Percentiles rank a stretch among this genome's conserved stretches.
phyloP scores from a whole-genome alignment of 2,329 filamentous ascomycete species.

The Hypoxylon sp. region DNA sequence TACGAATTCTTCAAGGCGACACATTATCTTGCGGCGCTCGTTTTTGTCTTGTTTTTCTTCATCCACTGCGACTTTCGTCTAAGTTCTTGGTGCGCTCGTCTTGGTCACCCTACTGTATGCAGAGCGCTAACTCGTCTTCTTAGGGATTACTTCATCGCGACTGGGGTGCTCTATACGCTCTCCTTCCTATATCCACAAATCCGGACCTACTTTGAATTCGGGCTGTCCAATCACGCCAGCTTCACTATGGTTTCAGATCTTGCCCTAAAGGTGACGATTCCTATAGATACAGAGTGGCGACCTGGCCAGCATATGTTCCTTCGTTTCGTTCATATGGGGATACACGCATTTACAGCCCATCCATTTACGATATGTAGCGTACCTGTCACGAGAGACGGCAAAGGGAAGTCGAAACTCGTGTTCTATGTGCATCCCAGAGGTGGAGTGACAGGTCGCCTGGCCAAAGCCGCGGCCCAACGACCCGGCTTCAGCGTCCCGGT shows the following conservation, averaged over 20 bases:
- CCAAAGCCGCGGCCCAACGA: slow-evolving; percentile 53
- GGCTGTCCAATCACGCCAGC: slow-evolving; percentile 58
- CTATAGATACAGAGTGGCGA: slow-evolving; percentile 60
- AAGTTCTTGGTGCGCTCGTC: slow-evolving; percentile 60
- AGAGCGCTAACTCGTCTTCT: slow-evolving; percentile 4
- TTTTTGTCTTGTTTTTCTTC: slow-evolving; percentile 71
- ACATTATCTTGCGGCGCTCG: slow-evolving; percentile 63
- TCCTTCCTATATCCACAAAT: slow-evolving; percentile 60
- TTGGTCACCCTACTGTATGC: background rate
- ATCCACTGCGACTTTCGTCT: slow-evolving; percentile 69
- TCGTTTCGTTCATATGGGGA: slow-evolving; percentile 61
- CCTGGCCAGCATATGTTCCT: slow-evolving; percentile 69
- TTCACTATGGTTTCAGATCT: slow-evolving; percentile 57
- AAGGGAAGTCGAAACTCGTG: slow-evolving; percentile 56
- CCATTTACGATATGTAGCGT: slow-evolving; percentile 69
- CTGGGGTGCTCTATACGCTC: slow-evolving; percentile 63
- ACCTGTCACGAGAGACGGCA: slow-evolving; percentile 46
- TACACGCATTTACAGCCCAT: slow-evolving; percentile 61
- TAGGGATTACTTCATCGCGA: slow-evolving; percentile 72
- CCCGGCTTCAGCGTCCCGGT: slow-evolving; percentile 58
- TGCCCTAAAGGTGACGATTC: slow-evolving; percentile 59
- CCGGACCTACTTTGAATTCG: slow-evolving; percentile 63
- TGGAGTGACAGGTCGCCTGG: slow-evolving; percentile 64
- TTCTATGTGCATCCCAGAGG: slow-evolving; percentile 65
- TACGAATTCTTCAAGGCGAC: slow-evolving; percentile 73